Base-by-base conservation (phyloP, 129 eudicot genomes). In the Centaurea solstitialis region DNA sequence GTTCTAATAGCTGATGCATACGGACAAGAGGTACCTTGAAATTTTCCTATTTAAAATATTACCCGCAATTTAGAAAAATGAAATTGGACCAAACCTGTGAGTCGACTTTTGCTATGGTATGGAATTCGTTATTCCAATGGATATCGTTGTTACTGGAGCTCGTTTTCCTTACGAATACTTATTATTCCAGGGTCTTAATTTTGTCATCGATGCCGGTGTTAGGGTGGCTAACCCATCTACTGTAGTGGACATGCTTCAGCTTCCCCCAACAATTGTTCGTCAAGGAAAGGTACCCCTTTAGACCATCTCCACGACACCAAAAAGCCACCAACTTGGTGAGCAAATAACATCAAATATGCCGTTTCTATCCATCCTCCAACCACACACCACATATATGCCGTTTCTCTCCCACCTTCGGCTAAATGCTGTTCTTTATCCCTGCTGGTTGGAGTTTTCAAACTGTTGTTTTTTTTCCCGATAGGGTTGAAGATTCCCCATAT, bases 171-270 rank as follows among this genome's bases (percentile, higher is more conserved):
- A 57, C 15, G 28, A 24, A 73, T 81, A 70, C 50, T 40, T 82
- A 70, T 67, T 79, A n/a, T 57, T 57, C 5, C 82, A 94, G 98
- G 98, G 99, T 17, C 97, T 94, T 89, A 91, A 94, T 85, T 94
- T 94, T 83, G 89, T 94, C 57, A 82, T 94, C 30, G 99, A 87
- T 85, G 97, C 97, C 78, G 99, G 99, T 72, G 77, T 86, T 64
- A 87, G 99, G 89, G 77, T 89, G 70, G 97, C 99, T 80, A 94
- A 92, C 33, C 99, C 99, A 22, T 94, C 99, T 12, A 94, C 99
- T 74, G 97, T 94, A 33, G 97, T 94, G 45, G 94, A 92, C 86
- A 90, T 94, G 99, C 85, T 90, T 74, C 87, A 87, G 35, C 88
- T 82, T 77, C 45, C 78, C 50, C 97, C 99, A 26, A 82, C 66